Evolutionary conservation across 305 asterid species (phyloP), one percentile per base, ranked within the genome.

Genomic region (Fraxinus nigra): DNA sequence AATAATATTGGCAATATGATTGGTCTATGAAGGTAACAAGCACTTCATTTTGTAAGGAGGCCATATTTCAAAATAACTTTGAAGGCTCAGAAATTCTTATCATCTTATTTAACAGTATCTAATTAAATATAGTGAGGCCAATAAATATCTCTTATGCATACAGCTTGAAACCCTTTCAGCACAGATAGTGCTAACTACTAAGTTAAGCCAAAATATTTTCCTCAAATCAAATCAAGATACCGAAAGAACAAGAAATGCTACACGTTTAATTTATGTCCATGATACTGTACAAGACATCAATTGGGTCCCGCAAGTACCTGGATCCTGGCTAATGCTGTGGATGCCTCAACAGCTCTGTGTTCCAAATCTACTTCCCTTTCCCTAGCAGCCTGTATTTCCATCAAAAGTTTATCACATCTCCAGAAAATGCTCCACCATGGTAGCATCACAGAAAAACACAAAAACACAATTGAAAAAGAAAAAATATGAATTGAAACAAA

Each of bases 301-400:
- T 32, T 28, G 77, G 81, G 35, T 70, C 83, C 59, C 7, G 70
- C 80, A 77, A 85, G 77, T 93, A 97, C 99, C 98, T 97, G 99
- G 80, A 86, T 92, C 85, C 94, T 92, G 85, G 96, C 99, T 89
- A 97, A 87, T 80, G 98, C 98, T 75, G 97, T 79, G 35, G 99
- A 91, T 83, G 99, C 95, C 87, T 97, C 99, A 75, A 97, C 83
- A 81, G 98, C 97, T 83, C 97, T 92, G 70, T 93, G 99, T 90
- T 95, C 98, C 89, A 97, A 82, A 84, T 97, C 99, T 59, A 92
- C 98, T 89, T 95, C 99, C 91, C 98, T 93, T 89, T 93, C 99
- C 93, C 97, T 93, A 86, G 94, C 92, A 79, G 98, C 95, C 99
- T 97, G 82, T 82, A 81, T 33, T 65, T 83, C 43, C 59, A 86